These are phyloP conservation scores for Globisporangium alternatum DNA, from an alignment of 352 stramenopile species.

Conservation along the genomic window DNA sequence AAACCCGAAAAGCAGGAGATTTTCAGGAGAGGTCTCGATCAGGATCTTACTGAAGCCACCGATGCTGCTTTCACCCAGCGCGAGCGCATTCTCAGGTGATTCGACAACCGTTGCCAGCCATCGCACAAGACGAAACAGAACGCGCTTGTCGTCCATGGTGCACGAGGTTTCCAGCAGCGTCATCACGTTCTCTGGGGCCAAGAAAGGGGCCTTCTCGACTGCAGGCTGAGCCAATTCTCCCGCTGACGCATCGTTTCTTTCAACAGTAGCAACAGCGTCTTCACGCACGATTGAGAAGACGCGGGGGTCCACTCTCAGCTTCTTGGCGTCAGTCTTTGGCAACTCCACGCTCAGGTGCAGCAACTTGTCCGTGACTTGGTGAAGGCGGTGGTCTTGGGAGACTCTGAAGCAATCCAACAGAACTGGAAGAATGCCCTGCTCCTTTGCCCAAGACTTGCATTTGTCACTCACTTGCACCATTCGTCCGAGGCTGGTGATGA, in stretches of 20 bases:
- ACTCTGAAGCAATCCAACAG: conserved; percentile 47
- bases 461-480: conserved; percentile 40
- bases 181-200: conserved; percentile 33
- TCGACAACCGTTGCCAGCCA: conserved; percentile 50
- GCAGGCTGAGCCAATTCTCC: neutral
- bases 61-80: conserved; percentile 36
- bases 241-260: neutral
- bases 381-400: conserved; percentile 23
- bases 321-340: neutral
- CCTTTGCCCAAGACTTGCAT: conserved; percentile 39
- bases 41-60: conserved; percentile 36
- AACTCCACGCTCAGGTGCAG: conserved; percentile 38
- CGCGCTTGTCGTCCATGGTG: conserved; percentile 4
- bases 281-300: conserved; percentile 16
- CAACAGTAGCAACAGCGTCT: neutral
- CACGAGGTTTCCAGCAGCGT: conserved; percentile 31
- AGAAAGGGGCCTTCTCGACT: conserved; percentile 25
- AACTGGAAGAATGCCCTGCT: conserved; percentile 30
- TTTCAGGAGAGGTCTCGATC: conserved; percentile 15
- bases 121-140: conserved; percentile 47
- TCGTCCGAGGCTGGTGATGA: conserved; percentile 48
- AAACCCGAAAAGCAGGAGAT: conserved; percentile 41
- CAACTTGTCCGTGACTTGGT: conserved; percentile 61
- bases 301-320: conserved; percentile 17
- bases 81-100: conserved; percentile 32